These are phyloP conservation scores for Xylariaceae sp. DNA, from an alignment of 2,329 filamentous ascomycete genomes.

Conservation along the genomic window DNA sequence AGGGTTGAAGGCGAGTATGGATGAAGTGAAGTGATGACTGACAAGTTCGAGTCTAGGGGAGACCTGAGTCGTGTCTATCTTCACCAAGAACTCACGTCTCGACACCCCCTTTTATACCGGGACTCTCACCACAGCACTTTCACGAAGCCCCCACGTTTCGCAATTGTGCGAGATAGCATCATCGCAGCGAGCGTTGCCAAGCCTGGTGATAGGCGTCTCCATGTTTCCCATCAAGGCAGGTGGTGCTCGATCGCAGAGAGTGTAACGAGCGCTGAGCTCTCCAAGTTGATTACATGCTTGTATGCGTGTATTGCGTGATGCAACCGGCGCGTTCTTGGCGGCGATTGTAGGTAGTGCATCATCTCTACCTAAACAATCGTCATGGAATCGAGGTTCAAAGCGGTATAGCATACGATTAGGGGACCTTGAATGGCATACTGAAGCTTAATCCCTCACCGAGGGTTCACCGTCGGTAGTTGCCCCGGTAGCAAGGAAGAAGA, in stretches of 20 bases:
- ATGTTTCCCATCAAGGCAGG: slow-evolving; percentile 19
- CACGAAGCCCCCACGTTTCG: not conserved
- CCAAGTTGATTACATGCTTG: slow-evolving; percentile 13
- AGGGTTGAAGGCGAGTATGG: not conserved
- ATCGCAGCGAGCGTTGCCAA: slow-evolving; percentile 2
- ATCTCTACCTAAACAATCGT: not conserved
- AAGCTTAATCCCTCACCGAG: too few species aligned
- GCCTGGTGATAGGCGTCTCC: slow-evolving; percentile 12
- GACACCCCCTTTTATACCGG: not conserved
- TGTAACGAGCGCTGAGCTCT: not conserved
- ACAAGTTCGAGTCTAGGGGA: not conserved
- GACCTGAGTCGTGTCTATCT: not conserved
- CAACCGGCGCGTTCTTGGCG: slow-evolving; percentile 11
- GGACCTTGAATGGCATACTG: too few species aligned
- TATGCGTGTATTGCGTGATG: slow-evolving; percentile 19
- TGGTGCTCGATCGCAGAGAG: slow-evolving; percentile 9
- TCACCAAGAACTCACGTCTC: not conserved
- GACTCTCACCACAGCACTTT: not conserved
- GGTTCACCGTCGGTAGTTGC: too few species aligned
- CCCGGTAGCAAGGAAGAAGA: too few species aligned
- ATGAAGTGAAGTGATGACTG: not conserved
- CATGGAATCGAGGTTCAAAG: not conserved
- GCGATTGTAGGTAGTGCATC: not conserved
- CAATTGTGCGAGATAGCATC: slow-evolving; percentile 20
- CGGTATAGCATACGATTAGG: too few species aligned